Evolutionary conservation across 345 rosid genomes (phyloP).

Genomic region (Eucalyptus tenuipes): DNA sequence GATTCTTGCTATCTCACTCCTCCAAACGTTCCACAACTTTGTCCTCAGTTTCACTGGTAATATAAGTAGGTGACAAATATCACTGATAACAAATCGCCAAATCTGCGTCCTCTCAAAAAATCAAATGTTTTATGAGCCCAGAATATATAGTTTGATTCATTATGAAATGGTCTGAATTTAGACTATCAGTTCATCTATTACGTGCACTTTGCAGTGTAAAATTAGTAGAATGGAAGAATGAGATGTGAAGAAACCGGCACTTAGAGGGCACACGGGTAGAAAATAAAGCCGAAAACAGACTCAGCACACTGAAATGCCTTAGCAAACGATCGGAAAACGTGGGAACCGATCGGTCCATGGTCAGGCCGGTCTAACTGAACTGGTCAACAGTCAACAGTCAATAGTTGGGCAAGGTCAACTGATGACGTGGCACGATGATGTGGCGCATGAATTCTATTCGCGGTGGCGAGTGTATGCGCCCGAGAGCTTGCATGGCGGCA

Average conservation of each 20-base stretch:
- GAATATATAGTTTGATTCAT: background rate
- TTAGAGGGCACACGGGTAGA: background rate
- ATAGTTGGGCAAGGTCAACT: background rate
- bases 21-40: background rate
- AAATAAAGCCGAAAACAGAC: background rate
- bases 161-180: background rate
- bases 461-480: too few species aligned
- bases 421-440: background rate
- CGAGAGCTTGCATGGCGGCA: too few species aligned
- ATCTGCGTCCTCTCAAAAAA: background rate
- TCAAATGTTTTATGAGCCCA: background rate
- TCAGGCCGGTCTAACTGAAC: background rate
- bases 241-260: background rate
- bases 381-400: background rate
- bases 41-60: background rate
- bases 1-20: accelerated
- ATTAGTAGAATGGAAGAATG: background rate
- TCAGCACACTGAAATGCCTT: background rate
- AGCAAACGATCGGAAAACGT: background rate
- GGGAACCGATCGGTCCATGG: background rate
- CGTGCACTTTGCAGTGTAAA: background rate
- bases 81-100: background rate
- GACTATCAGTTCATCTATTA: background rate
- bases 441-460: background rate
- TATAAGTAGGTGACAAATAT: background rate